Conservation (phyloP, 2,329 filamentous ascomycete species). For the Stemphylium lycopersici region DNA sequence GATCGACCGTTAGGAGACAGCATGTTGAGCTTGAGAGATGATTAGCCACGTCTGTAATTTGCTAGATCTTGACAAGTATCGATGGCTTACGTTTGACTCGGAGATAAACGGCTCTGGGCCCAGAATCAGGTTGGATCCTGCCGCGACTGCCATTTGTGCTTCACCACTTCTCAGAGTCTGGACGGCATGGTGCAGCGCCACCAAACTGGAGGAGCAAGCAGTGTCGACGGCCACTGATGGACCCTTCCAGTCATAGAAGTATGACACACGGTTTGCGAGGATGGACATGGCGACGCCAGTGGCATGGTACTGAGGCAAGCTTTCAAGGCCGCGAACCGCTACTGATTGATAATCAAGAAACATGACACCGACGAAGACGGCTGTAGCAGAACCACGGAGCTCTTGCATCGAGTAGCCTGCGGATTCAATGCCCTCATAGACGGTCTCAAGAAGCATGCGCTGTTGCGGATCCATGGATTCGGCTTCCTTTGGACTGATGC, state of each 20-base stretch:
- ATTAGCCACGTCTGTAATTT: no score
- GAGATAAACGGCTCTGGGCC: conserved; percentile 1
- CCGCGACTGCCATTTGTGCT: conserved; percentile 21
- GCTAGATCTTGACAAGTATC: no score
- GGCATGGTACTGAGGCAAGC: conserved; percentile 20
- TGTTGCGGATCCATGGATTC: conserved; percentile 42
- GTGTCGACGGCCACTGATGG: conserved; percentile 49
- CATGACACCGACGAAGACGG: conserved; percentile 34
- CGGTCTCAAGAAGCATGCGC: conserved; percentile 40
- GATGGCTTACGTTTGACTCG: not conserved
- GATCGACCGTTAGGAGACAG: not conserved
- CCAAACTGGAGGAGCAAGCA: conserved; percentile 46
- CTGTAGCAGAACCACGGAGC: conserved; percentile 34
- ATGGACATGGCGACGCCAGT: conserved; percentile 35
- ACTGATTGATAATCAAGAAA: conserved; percentile 21
- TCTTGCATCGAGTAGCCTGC: conserved; percentile 41
- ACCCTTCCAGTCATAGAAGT: conserved; percentile 47
- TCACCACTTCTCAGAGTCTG: conserved; percentile 21
- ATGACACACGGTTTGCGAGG: conserved; percentile 46
- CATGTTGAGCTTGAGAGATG: not conserved
- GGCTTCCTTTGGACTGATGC: conserved; percentile 35
- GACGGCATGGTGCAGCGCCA: conserved; percentile 32
- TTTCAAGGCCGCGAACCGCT: conserved; percentile 26
- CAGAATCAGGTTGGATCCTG: conserved; percentile 17
- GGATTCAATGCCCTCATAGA: conserved; percentile 51